A percentile compares a stretch with the other conserved stretches of the same genome.
phyloP scores from a whole-genome alignment of 2,329 filamentous ascomycete species.

The Beauveria bassiana region DNA sequence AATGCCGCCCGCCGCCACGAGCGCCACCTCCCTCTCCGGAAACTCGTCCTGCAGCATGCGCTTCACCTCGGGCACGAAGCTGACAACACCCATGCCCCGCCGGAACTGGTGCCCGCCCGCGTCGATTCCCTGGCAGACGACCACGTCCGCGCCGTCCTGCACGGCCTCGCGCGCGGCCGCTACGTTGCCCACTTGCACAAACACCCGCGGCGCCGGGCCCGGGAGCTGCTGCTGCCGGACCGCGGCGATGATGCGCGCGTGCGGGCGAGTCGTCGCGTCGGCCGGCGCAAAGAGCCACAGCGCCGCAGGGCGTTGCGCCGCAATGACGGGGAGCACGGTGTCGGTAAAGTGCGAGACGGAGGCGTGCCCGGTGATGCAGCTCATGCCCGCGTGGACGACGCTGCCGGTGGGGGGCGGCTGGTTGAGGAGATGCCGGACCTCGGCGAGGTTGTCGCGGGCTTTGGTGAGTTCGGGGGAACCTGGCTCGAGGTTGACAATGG shows the following conservation, averaged over 20 bases:
- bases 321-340: conserved; percentile 43
- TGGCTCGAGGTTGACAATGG: conserved; percentile 22
- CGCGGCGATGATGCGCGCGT: conserved; percentile 28
- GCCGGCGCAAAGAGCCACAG: conserved; percentile 60
- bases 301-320: conserved; percentile 46
- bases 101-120: conserved; percentile 57
- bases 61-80: conserved; percentile 49
- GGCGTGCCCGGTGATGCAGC: conserved; percentile 49
- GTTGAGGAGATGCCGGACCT: conserved; percentile 22
- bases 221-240: conserved; percentile 21
- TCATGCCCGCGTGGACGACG: conserved; percentile 47
- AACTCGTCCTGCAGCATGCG: conserved; percentile 36
- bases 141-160: conserved; percentile 43
- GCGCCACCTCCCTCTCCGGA: conserved; percentile 23
- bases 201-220: conserved; percentile 34
- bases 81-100: conserved; percentile 44
- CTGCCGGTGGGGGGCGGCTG: conserved; percentile 35
- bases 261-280: conserved; percentile 31
- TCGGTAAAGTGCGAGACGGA: conserved; percentile 30
- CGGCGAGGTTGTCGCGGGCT: conserved; percentile 25
- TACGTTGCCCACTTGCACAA: conserved; percentile 56
- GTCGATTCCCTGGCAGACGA: conserved; percentile 57
- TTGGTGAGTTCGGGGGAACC: conserved; percentile 24
- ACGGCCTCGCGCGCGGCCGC: conserved; percentile 43
- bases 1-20: conserved; percentile 55